phyloP scores from a whole-genome alignment of 768 basidiomycete genomes.

The Suillus bovinus region DNA sequence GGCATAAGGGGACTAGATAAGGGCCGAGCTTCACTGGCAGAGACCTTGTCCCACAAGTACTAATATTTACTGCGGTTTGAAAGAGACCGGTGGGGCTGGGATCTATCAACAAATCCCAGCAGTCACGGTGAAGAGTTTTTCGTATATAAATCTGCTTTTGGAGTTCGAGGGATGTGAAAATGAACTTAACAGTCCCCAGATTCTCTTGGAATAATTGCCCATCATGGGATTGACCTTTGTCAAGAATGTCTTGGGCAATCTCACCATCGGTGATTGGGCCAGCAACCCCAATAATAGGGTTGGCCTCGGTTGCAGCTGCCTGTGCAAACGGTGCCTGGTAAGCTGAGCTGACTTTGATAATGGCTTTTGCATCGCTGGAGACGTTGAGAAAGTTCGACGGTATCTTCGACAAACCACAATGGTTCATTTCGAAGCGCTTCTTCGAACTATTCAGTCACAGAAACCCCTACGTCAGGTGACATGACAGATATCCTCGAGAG shows the following conservation, averaged over 20 bases:
- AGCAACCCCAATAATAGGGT: conserved; percentile 31
- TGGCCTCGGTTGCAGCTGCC: conserved; percentile 49
- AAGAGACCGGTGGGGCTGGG: too few species aligned
- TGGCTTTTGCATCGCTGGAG: conserved; percentile 58
- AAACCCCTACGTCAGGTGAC: too few species aligned
- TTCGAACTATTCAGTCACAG: conserved; percentile 75
- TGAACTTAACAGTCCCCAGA: conserved; percentile 49
- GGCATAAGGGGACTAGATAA: not conserved
- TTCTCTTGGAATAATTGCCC: conserved; percentile 62
- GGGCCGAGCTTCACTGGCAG: too few species aligned
- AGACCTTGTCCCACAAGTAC: not conserved
- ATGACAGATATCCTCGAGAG: conserved; percentile 56
- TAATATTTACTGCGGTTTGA: not conserved
- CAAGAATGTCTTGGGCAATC: conserved; percentile 45
- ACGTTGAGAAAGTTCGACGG: conserved; percentile 65
- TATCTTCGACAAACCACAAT: conserved; percentile 71
- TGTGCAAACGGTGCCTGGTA: conserved; percentile 60
- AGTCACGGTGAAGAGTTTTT: too few species aligned
- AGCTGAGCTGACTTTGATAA: conserved; percentile 13
- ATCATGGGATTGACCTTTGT: conserved; percentile 38
- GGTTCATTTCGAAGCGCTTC: conserved; percentile 54
- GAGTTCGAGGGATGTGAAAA: too few species aligned
- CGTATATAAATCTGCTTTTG: too few species aligned
- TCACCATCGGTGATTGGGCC: conserved; percentile 34
- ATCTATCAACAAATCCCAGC: too few species aligned